These are phyloP conservation scores for Talaromyces sp. DNA, from an alignment of 2,329 filamentous ascomycete species.

Conservation along the genomic window DNA sequence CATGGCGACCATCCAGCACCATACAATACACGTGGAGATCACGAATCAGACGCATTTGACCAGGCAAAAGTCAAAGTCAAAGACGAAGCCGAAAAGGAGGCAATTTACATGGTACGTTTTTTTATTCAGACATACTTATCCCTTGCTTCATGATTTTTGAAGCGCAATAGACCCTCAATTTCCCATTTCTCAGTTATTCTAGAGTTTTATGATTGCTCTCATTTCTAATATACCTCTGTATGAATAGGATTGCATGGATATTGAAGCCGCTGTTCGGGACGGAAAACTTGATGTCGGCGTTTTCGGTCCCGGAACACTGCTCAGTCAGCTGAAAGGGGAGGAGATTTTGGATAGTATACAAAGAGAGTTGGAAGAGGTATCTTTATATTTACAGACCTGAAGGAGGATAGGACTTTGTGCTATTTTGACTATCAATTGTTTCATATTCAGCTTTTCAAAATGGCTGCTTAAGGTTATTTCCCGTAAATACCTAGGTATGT, in stretches of 20 bases:
- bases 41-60: not conserved
- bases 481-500: not conserved
- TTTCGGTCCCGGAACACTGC: slow-evolving; percentile 43
- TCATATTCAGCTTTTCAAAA: not conserved
- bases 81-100: not conserved
- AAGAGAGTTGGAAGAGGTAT: slow-evolving; percentile 18
- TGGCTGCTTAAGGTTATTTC: not conserved
- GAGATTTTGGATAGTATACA: slow-evolving; percentile 21
- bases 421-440: not conserved
- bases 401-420: not conserved
- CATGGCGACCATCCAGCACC: not conserved
- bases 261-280: slow-evolving; percentile 51
- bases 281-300: slow-evolving; percentile 52
- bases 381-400: not conserved
- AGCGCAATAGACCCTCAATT: not conserved
- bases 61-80: not conserved
- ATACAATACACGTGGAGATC: not conserved
- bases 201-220: not conserved
- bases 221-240: not conserved
- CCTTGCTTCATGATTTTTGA: not conserved
- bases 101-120: slow-evolving; percentile 23
- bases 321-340: slow-evolving; percentile 17
- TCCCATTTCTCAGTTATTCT: not conserved
- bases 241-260: slow-evolving; percentile 50
- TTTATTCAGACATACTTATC: not conserved